Conservation (phyloP, 2,329 filamentous ascomycete species). For the Ceratocystis cacaofunesta region DNA sequence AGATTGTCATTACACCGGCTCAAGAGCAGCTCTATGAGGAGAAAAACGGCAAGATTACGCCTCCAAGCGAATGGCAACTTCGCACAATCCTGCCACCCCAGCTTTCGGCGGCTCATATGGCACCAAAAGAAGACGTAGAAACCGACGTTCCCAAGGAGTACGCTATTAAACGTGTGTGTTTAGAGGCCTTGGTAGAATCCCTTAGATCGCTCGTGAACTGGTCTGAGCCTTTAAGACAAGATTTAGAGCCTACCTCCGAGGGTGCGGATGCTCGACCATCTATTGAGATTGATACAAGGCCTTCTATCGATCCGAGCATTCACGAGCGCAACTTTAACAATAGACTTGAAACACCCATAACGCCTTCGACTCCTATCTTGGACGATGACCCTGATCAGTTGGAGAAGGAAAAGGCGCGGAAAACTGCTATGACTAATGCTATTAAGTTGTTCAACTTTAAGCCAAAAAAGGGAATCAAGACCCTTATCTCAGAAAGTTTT, state of each 20-base stretch:
- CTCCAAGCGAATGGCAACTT: slow-evolving; percentile 66
- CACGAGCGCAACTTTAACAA: slow-evolving; percentile 43
- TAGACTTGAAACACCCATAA: slow-evolving; percentile 34
- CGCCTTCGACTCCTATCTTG: slow-evolving; percentile 49
- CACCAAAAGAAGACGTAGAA: slow-evolving; percentile 44
- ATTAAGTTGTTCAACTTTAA: slow-evolving; percentile 95
- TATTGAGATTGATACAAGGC: slow-evolving; percentile 33
- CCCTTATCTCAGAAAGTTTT: slow-evolving; percentile 70
- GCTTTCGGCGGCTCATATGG: slow-evolving; percentile 63
- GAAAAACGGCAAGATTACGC: slow-evolving; percentile 45
- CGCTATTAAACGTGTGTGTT: slow-evolving; percentile 71
- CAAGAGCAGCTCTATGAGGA: slow-evolving; percentile 85
- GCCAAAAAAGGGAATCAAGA: slow-evolving; percentile 81
- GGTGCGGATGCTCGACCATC: slow-evolving; percentile 28
- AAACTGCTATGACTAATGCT: slow-evolving; percentile 80
- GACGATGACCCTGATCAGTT: slow-evolving; percentile 89
- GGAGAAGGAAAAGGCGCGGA: slow-evolving; percentile 87
- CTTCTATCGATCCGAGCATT: slow-evolving; percentile 54
- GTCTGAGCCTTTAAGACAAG: slow-evolving; percentile 53
- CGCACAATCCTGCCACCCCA: slow-evolving; percentile 75
- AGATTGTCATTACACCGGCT: slow-evolving; percentile 56
- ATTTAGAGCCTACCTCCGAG: slow-evolving; percentile 27
- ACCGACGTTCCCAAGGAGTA: slow-evolving; percentile 75
- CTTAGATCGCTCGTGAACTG: slow-evolving; percentile 83
- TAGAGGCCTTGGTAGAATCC: slow-evolving; percentile 80